Percentiles rank a stretch among this genome's conserved stretches.
Conservation (phyloP, 1,284 basidiomycete genomes). For the Irpex sp. region DNA sequence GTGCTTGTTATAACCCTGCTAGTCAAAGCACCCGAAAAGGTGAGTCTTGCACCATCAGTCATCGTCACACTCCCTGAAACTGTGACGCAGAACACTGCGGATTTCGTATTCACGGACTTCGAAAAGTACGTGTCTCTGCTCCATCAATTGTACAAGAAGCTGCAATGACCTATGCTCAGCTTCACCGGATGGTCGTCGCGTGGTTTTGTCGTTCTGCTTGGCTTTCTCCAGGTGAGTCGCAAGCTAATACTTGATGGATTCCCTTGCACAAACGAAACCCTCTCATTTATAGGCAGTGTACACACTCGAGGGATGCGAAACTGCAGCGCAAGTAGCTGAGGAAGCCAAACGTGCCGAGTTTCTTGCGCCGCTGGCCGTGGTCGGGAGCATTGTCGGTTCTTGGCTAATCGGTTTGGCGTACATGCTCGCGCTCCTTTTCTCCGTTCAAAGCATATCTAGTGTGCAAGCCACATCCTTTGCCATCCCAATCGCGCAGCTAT, state of each 20-base stretch:
- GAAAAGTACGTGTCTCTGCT: conserved; percentile 38
- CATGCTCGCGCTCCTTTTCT: conserved; percentile 58
- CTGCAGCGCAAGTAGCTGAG: conserved; percentile 60
- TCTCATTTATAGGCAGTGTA: conserved; percentile 45
- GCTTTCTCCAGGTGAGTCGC: conserved; percentile 46
- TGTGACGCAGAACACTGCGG: conserved; percentile 40
- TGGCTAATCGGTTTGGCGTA: conserved; percentile 57
- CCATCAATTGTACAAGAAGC: background rate
- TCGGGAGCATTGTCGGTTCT: conserved; percentile 55
- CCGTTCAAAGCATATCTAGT: conserved; percentile 47
- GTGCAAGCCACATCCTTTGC: conserved; percentile 49
- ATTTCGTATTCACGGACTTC: conserved; percentile 56
- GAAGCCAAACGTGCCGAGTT: conserved; percentile 54
- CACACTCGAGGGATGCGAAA: conserved; percentile 61
- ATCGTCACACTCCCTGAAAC: too few relatives aligned
- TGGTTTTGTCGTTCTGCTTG: conserved; percentile 57
- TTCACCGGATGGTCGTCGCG: conserved; percentile 53
- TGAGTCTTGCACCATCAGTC: conserved; percentile 16
- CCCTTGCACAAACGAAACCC: background rate
- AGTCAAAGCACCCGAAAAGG: conserved; percentile 53
- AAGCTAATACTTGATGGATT: background rate
- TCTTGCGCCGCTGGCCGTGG: conserved; percentile 54
- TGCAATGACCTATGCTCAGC: conserved; percentile 25
- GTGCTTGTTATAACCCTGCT: conserved; percentile 53
- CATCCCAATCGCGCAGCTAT: conserved; percentile 57